Conservation (phyloP, 169 alveolate species). For the Plasmodium gonderi region DNA sequence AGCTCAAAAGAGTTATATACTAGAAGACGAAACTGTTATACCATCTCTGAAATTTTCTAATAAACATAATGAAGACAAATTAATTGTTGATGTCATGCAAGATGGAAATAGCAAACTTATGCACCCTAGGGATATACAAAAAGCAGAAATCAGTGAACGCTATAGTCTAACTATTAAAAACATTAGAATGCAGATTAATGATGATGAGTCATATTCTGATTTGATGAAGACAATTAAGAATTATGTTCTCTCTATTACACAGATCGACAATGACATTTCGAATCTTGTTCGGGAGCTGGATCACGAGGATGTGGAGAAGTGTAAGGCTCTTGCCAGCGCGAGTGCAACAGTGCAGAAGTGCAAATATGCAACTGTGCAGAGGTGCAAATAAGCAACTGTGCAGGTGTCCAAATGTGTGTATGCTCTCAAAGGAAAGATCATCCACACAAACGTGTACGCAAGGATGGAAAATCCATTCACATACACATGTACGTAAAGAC, state of each 20-base stretch:
- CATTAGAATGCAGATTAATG: not conserved
- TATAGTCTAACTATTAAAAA: not conserved
- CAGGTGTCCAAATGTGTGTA: no score
- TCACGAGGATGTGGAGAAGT: conserved; percentile 30
- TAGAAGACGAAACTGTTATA: not conserved
- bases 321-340: no score
- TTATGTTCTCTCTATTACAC: conserved; percentile 6
- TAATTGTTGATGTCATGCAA: not conserved
- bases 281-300: conserved; percentile 12
- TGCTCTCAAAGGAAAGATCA: no score
- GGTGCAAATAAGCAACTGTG: no score
- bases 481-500: not conserved
- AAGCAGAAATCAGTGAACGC: not conserved
- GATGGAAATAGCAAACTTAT: not conserved
- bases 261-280: conserved; percentile 9
- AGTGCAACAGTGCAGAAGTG: not conserved
- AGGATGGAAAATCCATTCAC: not conserved
- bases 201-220: not conserved
- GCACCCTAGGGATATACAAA: not conserved
- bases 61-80: no score
- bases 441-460: no score
- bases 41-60: not conserved
- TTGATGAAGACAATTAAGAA: conserved; percentile 6
- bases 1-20: not conserved
- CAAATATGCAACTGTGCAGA: not conserved